These are phyloP conservation scores for Salix viminalis DNA, from an alignment of 345 rosid genomes.

Conservation along the genomic window DNA sequence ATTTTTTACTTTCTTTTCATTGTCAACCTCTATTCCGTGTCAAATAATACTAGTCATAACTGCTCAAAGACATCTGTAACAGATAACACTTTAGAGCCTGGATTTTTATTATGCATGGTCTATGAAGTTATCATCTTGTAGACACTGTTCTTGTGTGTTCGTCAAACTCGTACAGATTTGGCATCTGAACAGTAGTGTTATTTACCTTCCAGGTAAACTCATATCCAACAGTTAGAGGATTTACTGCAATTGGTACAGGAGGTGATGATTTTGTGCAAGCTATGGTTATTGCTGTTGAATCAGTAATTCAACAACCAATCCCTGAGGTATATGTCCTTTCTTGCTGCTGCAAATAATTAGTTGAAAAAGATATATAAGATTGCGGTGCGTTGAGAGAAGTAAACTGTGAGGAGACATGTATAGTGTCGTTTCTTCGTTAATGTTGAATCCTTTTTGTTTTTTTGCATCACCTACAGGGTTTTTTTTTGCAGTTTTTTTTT, in stretches of 20 bases:
- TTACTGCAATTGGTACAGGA: conserved; percentile 94
- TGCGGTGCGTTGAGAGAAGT: background rate
- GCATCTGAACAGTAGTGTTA: background rate
- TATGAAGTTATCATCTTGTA: background rate
- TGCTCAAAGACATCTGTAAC: background rate
- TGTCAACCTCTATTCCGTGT: background rate
- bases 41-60: background rate
- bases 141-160: background rate
- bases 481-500: background rate
- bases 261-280: conserved; percentile 97
- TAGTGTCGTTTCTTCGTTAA: background rate
- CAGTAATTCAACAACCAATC: conserved; percentile 76
- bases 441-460: conserved; percentile 4
- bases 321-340: conserved; percentile 55
- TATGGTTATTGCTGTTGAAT: conserved; percentile 96
- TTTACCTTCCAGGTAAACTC: conserved; percentile 65
- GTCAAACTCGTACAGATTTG: background rate
- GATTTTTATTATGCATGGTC: background rate
- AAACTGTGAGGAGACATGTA: background rate
- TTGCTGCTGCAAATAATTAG: conserved; percentile 3
- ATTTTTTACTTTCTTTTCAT: background rate
- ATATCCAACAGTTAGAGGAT: conserved; percentile 91
- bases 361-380: background rate
- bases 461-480: background rate
- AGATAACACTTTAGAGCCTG: background rate